Base-by-base conservation (phyloP, 768 basidiomycete species). In the Tricholoma sp. region DNA sequence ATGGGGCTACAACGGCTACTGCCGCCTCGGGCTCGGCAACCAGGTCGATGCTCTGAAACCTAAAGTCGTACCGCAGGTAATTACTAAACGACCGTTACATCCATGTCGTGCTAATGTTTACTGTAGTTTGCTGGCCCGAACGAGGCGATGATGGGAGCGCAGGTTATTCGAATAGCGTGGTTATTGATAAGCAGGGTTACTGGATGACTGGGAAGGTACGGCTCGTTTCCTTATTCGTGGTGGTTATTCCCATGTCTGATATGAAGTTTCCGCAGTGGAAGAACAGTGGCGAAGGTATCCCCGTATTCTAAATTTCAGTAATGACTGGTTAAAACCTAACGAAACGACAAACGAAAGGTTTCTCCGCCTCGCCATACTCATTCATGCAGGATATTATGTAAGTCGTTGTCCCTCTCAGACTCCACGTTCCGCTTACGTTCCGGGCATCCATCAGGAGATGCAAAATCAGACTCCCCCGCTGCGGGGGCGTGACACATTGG, bases 401-500 rank as follows among this genome's bases (percentile, higher is more conserved):
- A 35, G 83, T 67, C 34, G 3, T 37, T 27, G n/a, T n/a, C n/a
- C 21, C 55, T 45, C 5, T 37, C 43, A 8, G 21, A 11, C 12
- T n/a, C n/a, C n/a, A n/a, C n/a, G n/a, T n/a, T n/a, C n/a, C n/a
- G n/a, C n/a, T n/a, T n/a, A n/a, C n/a, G 27, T 9, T 55, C 11
- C 29, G 54, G n/a, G n/a, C n/a, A 11, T 46, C 39, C 4, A 59
- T 24, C 62, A 91, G 86, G 86, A 86, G 83, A 3, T 96, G 91
- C 76, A 91, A 91, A 67, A 83, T 91, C 27, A 71, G 73, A 18
- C 74, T 80, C 6, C 85, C 85, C 1, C 74, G 79, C 16, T 88
- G 85, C 43, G 96, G 96, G 31, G 94, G 94, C 16, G 91, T 94
- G 14, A 94, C 94, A 0, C 91, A 96, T 67, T 97, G 91, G 78